Conservation (phyloP, 495 filamentous ascomycete genomes). For the Tuber calosporum region DNA sequence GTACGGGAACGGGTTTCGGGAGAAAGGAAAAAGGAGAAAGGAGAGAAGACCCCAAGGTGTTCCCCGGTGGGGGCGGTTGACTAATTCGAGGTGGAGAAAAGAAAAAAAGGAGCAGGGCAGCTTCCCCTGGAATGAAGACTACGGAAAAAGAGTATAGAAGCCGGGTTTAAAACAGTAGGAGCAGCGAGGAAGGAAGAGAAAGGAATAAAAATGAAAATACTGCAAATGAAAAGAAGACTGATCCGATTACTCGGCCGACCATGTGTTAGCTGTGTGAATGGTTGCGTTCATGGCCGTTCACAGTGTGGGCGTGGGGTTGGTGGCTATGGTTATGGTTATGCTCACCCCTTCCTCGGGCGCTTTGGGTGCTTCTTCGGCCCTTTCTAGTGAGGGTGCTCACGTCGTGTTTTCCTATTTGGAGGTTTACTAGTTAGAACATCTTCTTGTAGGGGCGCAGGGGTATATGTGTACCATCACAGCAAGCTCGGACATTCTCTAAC, state of each 20-base stretch:
- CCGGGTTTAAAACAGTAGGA: conserved; percentile 10
- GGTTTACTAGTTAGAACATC: conserved; percentile 36
- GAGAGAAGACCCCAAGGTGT: conserved; percentile 15
- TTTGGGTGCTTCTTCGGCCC: conserved; percentile 30
- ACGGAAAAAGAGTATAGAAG: conserved; percentile 8
- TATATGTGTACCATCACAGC: conserved; percentile 77
- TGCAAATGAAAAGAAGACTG: conserved; percentile 29
- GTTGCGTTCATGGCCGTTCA: conserved; percentile 21
- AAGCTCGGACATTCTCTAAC: conserved; percentile 91
- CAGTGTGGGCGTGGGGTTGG: conserved; percentile 6
- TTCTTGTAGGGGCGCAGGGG: conserved; percentile 10
- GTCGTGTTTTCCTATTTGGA: conserved; percentile 62
- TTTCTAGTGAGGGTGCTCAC: conserved; percentile 50
- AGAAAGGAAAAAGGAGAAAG: background rate
- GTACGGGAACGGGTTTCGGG: background rate
- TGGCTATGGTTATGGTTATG: conserved; percentile 10
- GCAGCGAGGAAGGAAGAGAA: conserved; percentile 8
- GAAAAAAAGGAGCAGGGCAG: conserved; percentile 18
- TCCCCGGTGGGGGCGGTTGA: conserved; percentile 7
- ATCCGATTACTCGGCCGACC: conserved; percentile 10
- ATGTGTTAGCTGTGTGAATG: conserved; percentile 27
- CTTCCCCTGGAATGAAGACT: conserved; percentile 18
- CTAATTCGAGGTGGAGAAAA: conserved; percentile 10
- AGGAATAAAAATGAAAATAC: conserved; percentile 18
- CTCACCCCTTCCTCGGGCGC: conserved; percentile 20